Evolutionary conservation across 2,329 filamentous ascomycete species (phyloP).

Genomic region (Colletotrichum lentis): DNA sequence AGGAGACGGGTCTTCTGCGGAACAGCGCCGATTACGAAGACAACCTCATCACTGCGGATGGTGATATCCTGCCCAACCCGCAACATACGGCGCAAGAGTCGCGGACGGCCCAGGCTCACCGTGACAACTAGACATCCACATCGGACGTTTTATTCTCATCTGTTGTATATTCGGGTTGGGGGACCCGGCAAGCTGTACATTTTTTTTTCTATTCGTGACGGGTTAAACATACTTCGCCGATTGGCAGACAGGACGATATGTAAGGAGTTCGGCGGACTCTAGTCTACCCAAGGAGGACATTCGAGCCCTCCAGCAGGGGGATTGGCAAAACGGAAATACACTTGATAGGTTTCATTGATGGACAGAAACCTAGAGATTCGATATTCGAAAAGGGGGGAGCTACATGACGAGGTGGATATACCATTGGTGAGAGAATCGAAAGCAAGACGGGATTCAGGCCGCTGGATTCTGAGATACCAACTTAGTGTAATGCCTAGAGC

Average conservation of each 20-base stretch:
- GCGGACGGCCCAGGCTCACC: conserved; percentile 36
- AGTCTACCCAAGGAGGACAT: too few species aligned
- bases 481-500: conserved; percentile 14
- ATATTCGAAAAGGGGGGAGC: conserved; percentile 1
- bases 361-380: neutral
- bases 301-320: neutral
- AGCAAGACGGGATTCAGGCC: neutral
- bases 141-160: conserved; percentile 33
- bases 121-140: conserved; percentile 34
- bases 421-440: conserved; percentile 26
- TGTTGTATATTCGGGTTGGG: conserved; percentile 19
- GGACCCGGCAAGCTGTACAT: neutral
- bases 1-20: conserved; percentile 58
- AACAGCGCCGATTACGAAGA: conserved; percentile 50
- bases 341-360: neutral
- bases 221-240: neutral
- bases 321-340: neutral
- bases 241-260: conserved; percentile 17
- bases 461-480: neutral
- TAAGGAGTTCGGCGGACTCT: conserved; percentile 26
- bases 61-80: conserved; percentile 51
- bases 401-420: conserved; percentile 33
- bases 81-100: conserved; percentile 40
- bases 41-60: conserved; percentile 51
- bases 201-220: neutral